Evolutionary conservation across 257 asterid species (phyloP).

Genomic region (Ilex asprella): DNA sequence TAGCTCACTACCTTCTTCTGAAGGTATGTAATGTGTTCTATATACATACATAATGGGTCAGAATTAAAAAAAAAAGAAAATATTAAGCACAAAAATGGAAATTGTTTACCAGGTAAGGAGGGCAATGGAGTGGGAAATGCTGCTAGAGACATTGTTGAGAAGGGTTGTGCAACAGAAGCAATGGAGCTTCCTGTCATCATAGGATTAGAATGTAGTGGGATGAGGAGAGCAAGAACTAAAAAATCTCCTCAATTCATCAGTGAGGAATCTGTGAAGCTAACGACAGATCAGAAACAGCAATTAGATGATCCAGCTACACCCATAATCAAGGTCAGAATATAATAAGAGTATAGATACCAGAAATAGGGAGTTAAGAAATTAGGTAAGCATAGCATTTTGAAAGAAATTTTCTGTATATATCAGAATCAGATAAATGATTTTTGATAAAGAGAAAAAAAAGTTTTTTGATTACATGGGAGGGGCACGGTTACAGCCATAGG

Average conservation of each 20-base stretch:
- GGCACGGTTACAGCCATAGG: neutral
- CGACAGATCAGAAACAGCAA: slow-evolving; percentile 15
- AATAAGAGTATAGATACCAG: neutral
- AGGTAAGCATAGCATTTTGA: too few species aligned
- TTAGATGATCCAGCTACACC: slow-evolving; percentile 16
- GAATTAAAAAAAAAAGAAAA: slow-evolving; percentile 1
- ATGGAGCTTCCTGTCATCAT: slow-evolving; percentile 36
- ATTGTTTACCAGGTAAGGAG: slow-evolving; percentile 37
- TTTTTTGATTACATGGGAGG: slow-evolving; percentile 9
- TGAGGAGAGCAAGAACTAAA: slow-evolving; percentile 28
- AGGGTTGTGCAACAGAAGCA: slow-evolving; percentile 18
- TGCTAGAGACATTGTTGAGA: slow-evolving; percentile 27
- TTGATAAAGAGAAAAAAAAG: too few species aligned
- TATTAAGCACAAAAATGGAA: slow-evolving; percentile 14
- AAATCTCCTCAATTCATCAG: slow-evolving; percentile 13
- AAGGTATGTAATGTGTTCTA: slow-evolving; percentile 18
- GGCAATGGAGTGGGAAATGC: slow-evolving; percentile 23
- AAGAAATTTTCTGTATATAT: too few species aligned
- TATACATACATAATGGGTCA: too few species aligned
- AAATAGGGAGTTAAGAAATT: too few species aligned
- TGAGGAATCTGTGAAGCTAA: slow-evolving; percentile 20
- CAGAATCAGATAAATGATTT: slow-evolving; percentile 3
- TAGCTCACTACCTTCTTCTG: slow-evolving; percentile 13
- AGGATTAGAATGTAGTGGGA: slow-evolving; percentile 56
- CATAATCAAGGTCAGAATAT: slow-evolving; percentile 23